These are phyloP conservation scores for Sorghum bicolor DNA, from an alignment of 176 grass and related monocot species.

Conservation along the genomic window Sorghum_bicolor_NCBIv3 NC_012872.2:7730501-7731000, in stretches of 20 bases:
- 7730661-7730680: slow-evolving; percentile 44
- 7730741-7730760: slow-evolving; percentile 15
- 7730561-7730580: slow-evolving; percentile 81
- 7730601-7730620: slow-evolving; percentile 95
- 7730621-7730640: slow-evolving; percentile 65
- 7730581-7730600: slow-evolving; percentile 44
- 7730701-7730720: slow-evolving; percentile 51
- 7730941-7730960: slow-evolving; percentile 68
- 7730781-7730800: slow-evolving; percentile 71
- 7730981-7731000: slow-evolving; percentile 62
- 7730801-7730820: slow-evolving; percentile 72
- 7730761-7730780: slow-evolving; percentile 51
- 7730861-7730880: slow-evolving; percentile 58
- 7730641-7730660: slow-evolving; percentile 71
- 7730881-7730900: slow-evolving; percentile 39
- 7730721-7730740: slow-evolving; percentile 36
- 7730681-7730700: slow-evolving; percentile 63
- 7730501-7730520: slow-evolving; percentile 88
- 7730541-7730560: slow-evolving; percentile 48
- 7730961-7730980: slow-evolving; percentile 87
- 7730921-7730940: slow-evolving; percentile 76
- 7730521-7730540: slow-evolving; percentile 78
- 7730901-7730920: slow-evolving; percentile 42
- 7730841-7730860: slow-evolving; percentile 50
- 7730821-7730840: slow-evolving; percentile 91